phyloP scores from a whole-genome alignment of 371 early-diverging fungal species.

The Zopfochytrium polystomum region DNA sequence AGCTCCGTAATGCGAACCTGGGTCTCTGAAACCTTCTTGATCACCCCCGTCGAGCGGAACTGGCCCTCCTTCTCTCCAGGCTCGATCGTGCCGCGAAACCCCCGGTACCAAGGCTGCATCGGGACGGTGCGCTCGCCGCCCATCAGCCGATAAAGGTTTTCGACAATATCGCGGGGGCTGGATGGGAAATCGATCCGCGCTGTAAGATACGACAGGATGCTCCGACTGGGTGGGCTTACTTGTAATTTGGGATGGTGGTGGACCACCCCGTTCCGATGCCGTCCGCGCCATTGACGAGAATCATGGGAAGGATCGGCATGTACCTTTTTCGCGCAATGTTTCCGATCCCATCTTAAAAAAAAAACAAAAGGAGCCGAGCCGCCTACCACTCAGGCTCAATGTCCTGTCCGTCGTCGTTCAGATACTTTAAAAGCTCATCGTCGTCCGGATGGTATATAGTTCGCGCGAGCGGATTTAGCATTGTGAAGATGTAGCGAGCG shows the following conservation, averaged over 20 bases:
- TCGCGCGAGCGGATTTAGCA: slow-evolving; percentile 78
- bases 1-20: slow-evolving; percentile 90
- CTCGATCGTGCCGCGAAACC: slow-evolving; percentile 65
- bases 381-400: slow-evolving; percentile 95
- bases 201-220: slow-evolving; percentile 63
- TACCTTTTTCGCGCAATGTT: too few species aligned
- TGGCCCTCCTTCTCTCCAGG: slow-evolving; percentile 44
- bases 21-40: slow-evolving; percentile 67
- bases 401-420: slow-evolving; percentile 90
- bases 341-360: too few species aligned
- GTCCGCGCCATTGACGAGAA: slow-evolving; percentile 96
- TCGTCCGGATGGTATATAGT: slow-evolving; percentile 84
- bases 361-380: too few species aligned
- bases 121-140: slow-evolving; percentile 64
- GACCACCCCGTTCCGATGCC: slow-evolving; percentile 98
- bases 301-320: slow-evolving; percentile 96
- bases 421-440: slow-evolving; percentile 83
- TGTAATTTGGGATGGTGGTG: slow-evolving; percentile 63
- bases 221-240: slow-evolving; percentile 25
- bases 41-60: slow-evolving; percentile 74
- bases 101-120: slow-evolving; percentile 97
- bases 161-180: slow-evolving; percentile 91
- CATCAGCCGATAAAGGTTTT: slow-evolving; percentile 85
- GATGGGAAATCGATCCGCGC: slow-evolving; percentile 72
- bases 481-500: slow-evolving; percentile 97